These are phyloP conservation scores for Hemileia vastatrix DNA, from an alignment of 1,284 basidiomycete species.

Conservation along the genomic window DNA sequence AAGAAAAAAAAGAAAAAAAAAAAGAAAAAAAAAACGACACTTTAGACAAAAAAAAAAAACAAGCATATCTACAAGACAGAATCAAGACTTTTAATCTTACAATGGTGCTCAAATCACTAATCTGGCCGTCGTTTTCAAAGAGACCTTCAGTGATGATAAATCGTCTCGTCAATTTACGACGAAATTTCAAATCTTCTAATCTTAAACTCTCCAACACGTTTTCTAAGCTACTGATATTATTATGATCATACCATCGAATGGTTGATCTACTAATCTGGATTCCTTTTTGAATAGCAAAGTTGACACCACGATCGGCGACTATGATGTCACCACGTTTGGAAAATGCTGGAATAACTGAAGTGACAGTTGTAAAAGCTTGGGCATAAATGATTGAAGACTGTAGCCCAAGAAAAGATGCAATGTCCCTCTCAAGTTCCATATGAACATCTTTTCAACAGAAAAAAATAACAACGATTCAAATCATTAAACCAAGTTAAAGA, in stretches of 20 bases:
- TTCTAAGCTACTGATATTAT: slow-evolving; percentile 82
- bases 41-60: background rate
- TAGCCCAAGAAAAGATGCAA: slow-evolving; percentile 81
- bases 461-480: too few relatives aligned
- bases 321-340: slow-evolving; percentile 97
- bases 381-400: slow-evolving; percentile 87
- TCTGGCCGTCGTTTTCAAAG: slow-evolving; percentile 86
- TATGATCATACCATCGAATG: slow-evolving; percentile 92
- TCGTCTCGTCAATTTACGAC: slow-evolving; percentile 68
- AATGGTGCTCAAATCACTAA: slow-evolving; percentile 80
- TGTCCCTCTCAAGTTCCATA: slow-evolving; percentile 72
- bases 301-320: slow-evolving; percentile 88
- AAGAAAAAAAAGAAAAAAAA: background rate
- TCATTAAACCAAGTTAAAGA: slow-evolving; percentile 27
- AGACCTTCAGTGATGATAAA: slow-evolving; percentile 98
- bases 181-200: slow-evolving; percentile 75
- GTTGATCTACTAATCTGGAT: slow-evolving; percentile 88
- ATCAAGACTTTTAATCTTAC: slow-evolving; percentile 49
- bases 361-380: slow-evolving; percentile 83
- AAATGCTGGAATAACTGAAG: slow-evolving; percentile 92
- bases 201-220: slow-evolving; percentile 72
- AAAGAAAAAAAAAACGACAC: background rate
- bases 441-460: slow-evolving; percentile 63
- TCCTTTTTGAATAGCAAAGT: slow-evolving; percentile 95
- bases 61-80: background rate